Base-by-base conservation (phyloP, 441 rosid species). In the Jatropha multifida region DNA sequence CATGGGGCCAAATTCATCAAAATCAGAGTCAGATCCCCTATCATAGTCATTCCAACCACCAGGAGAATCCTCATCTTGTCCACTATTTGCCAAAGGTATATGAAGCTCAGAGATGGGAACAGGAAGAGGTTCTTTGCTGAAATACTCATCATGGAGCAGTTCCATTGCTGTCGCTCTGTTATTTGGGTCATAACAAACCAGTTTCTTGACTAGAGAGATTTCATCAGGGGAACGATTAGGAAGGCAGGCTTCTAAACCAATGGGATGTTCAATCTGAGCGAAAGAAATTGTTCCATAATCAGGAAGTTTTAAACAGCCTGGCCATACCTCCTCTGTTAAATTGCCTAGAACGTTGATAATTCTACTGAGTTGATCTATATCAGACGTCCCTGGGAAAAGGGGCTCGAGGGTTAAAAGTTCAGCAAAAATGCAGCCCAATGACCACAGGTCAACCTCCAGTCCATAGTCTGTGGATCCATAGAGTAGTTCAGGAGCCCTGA, bases 401-500 rank as follows among this genome's bases (percentile, higher is more conserved):
- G 99, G 95, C 69, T 88, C 84, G 1, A 93, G 88, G 58, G 88
- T 85, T 71, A 93, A 83, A 40, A 96, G 90, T 84, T 96, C 97
- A 0, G 92, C 89, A 38, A 96, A 93, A 59, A 91, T 88, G 84
- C 98, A 96, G 65, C 99, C 98, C 69, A 96, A 78, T 15, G 98
- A 86, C 98, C 99, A 96, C 14, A 93, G 83, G 80, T 96, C 97
- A 44, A 92, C 81, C 83, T 92, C 97, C 14, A 90, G 76, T 58
- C 97, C 94, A 56, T 96, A 92, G 81, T 86, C 80, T 7, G 86
- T 85, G 69, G 97, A 95, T 65, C 99, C 99, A 69, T 89, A 90
- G 37, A 93, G 97, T 23, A 93, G 91, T 79, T 95, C 98, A 6
- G 98, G 95, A 23, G 97, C 88, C 79, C 92, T 89, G 85, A 93